Evolutionary conservation across 371 early-diverging fungal genomes (phyloP), one percentile per base, ranked within the genome.

Genomic region (Mucor sp.): DNA sequence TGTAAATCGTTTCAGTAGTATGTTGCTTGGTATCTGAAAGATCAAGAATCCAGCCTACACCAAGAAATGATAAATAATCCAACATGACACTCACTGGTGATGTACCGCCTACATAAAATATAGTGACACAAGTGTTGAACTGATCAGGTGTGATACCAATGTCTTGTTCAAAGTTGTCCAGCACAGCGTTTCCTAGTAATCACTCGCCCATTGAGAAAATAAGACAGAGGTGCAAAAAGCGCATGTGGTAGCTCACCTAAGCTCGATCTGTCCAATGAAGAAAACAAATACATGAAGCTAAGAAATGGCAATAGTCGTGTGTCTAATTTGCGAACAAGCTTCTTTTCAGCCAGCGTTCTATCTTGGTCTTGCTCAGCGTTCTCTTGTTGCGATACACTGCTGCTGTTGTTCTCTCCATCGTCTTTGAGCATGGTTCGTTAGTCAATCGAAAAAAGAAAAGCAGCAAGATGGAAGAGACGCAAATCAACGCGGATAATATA

Each of bases 1-100:
- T 1, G 82, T 76, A 21, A 80, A 80, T 8, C 71, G 59, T 56
- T 80, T 76, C 19, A 82, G 39, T 25, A 82, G 58, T 25, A 82
- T 82, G 23, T 82, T 82, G 48, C 82, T 82, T 28, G 82, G 82
- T 35, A 82, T 68, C 74, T 82, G 82, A 48, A 82, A 82, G 19
- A 72, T 33, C n/a, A 82, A 58, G 39, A 82, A 82, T 0, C 82
- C 82, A 44, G 56, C 74, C 79, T 81, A 57, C 15, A n/a, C 11
- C 3, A 3, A 14, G 0, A 25, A 2, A 25, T 53, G 47, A 47
- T 53, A 53, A 53, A 53, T 14, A 12, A 5, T 12, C 2, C 1
- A 9, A 35, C 12, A 35, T 35, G 37, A 21, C 27, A 53, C 11
- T 11, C 53, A 12, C 12, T 25, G 4, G 14, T 23, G 23, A 53